A percentile compares a stretch with the other conserved stretches of the same genome.
Evolutionary conservation across 108 stramenopile species (phyloP).

Genomic region (Cylindrotheca closterium): DNA sequence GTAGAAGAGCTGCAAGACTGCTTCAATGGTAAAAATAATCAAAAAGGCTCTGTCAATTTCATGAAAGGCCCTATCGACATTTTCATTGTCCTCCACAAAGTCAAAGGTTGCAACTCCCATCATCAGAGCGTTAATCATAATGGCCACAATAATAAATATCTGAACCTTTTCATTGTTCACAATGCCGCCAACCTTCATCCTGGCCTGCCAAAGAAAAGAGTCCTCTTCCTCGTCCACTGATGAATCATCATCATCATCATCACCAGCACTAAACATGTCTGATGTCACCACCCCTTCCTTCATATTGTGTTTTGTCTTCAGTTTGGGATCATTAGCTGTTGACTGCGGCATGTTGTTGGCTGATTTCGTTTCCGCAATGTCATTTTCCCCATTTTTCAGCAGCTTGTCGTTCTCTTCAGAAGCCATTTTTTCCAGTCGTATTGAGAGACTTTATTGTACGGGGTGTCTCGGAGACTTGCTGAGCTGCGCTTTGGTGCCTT

Average conservation of each 20-base stretch:
- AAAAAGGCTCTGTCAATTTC: conserved; percentile 47
- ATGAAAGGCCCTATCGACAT: conserved; percentile 32
- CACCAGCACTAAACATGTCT: too few species aligned
- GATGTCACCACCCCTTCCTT: too few species aligned
- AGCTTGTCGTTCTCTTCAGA: too few species aligned
- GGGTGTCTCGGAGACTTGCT: too few species aligned
- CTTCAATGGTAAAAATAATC: conserved; percentile 60
- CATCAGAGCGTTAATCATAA: conserved; percentile 62
- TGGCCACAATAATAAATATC: conserved; percentile 48
- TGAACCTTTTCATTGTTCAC: conserved; percentile 57
- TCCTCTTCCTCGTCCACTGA: conserved; percentile 5
- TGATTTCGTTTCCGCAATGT: too few species aligned
- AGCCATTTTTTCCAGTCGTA: too few species aligned
- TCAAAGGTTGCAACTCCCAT: conserved; percentile 76
- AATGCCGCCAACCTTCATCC: conserved; percentile 32
- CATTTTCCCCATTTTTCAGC: too few species aligned
- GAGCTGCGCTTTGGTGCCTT: too few species aligned
- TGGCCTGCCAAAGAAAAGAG: conserved; percentile 7
- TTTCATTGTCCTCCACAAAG: conserved; percentile 54
- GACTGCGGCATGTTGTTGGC: too few species aligned
- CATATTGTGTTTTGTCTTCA: too few species aligned
- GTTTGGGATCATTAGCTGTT: too few species aligned
- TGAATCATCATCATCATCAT: background rate
- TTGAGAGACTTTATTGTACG: too few species aligned
- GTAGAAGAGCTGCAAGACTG: conserved; percentile 57